phyloP scores from a whole-genome alignment of 164 flowering plant species.

The Vitis rupestris region DNA sequence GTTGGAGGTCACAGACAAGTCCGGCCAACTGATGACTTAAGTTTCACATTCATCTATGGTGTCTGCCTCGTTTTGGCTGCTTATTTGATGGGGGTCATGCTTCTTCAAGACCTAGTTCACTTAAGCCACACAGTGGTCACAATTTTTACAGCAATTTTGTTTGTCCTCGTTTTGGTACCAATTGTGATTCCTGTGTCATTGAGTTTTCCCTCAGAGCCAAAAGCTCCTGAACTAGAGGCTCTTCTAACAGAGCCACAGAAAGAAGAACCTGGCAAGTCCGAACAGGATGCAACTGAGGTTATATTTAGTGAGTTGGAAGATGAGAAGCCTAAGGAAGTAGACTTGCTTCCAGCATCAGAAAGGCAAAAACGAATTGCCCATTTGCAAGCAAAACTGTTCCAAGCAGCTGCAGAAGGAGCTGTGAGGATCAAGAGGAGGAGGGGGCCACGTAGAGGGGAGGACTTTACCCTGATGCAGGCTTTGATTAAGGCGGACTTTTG shows the following conservation, averaged over 20 bases:
- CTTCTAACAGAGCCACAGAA: conserved; percentile 49
- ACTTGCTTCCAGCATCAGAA: conserved; percentile 80
- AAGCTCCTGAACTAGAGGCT: conserved; percentile 46
- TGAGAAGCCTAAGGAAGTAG: conserved; percentile 80
- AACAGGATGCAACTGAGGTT: conserved; percentile 45
- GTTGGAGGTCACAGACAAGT: conserved; percentile 93
- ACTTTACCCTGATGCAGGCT: conserved; percentile 87
- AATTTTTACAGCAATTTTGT: conserved; percentile 57
- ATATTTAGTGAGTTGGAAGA: conserved; percentile 95
- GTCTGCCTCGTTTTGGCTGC: conserved; percentile 91
- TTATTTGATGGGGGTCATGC: conserved; percentile 95
- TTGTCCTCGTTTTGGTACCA: conserved; percentile 71
- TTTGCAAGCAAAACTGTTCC: conserved; percentile 72
- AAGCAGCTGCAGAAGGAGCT: conserved; percentile 98
- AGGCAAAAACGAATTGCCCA: conserved; percentile 83
- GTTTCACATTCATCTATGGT: conserved; percentile 72
- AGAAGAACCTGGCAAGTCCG: conserved; percentile 39
- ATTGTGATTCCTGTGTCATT: conserved; percentile 58
- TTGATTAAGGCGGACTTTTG: conserved; percentile 95
- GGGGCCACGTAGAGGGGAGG: conserved; percentile 96
- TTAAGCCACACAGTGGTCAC: conserved; percentile 51
- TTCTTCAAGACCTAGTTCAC: conserved; percentile 74
- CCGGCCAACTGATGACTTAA: conserved; percentile 60
- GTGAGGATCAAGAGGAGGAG: conserved; percentile 85
- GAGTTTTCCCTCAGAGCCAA: conserved; percentile 40